Evolutionary conservation across 2,329 filamentous ascomycete genomes (phyloP).

Genomic region (Claviceps sp.): DNA sequence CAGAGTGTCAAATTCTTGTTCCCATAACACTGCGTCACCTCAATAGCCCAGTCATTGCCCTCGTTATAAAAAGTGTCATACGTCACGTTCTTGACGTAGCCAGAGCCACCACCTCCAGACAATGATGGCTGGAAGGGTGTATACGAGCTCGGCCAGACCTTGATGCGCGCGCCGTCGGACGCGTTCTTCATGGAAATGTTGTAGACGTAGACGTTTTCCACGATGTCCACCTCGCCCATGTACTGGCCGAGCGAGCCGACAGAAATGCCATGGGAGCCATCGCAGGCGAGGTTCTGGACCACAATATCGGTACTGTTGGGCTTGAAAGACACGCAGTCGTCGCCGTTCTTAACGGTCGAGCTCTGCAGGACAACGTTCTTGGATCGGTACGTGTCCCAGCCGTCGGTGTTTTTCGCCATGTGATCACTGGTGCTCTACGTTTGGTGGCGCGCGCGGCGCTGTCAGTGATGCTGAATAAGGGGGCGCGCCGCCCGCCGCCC

Average conservation of each 20-base stretch:
- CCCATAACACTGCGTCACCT: constrained; percentile 1
- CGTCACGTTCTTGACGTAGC: constrained; percentile 52
- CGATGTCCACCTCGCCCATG: constrained; percentile 46
- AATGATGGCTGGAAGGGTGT: constrained; percentile 30
- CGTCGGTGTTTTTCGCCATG: constrained; percentile 47
- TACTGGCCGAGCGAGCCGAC: constrained; percentile 64
- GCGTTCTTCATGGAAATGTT: constrained; percentile 47
- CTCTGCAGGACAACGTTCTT: constrained; percentile 53
- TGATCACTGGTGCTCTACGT: constrained; percentile 28
- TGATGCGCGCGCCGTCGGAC: constrained; percentile 55
- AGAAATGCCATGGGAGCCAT: constrained; percentile 58
- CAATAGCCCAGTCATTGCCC: constrained; percentile 37
- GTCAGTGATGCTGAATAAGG: too few species aligned
- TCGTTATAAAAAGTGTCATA: constrained; percentile 47
- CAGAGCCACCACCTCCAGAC: constrained; percentile 40
- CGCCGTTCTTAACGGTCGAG: constrained; percentile 49
- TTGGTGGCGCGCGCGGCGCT: too few species aligned
- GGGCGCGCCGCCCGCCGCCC: too few species aligned
- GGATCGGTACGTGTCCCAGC: constrained; percentile 50
- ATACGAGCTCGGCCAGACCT: constrained; percentile 51
- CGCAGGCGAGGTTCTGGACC: constrained; percentile 53
- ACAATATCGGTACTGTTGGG: constrained; percentile 57
- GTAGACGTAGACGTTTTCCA: constrained; percentile 54
- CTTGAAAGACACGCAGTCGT: constrained; percentile 64
- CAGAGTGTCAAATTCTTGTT: neutral